Conservation (phyloP, 768 basidiomycete species). For the Dendrothele bispora region DNA sequence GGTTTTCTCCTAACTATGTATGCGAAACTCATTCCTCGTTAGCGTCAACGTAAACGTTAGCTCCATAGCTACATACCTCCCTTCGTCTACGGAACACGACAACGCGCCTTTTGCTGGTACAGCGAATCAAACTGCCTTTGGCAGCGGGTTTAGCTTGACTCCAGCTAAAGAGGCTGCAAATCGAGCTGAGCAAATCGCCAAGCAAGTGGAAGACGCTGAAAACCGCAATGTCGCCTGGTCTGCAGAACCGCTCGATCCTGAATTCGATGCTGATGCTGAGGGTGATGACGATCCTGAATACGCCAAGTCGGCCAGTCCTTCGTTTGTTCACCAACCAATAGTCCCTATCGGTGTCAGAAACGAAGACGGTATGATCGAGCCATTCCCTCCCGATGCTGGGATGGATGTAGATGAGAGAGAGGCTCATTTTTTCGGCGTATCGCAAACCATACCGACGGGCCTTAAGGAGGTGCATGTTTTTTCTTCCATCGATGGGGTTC, state of each 20-base stretch:
- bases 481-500: not conserved
- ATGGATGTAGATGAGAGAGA: conserved; percentile 36
- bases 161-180: conserved; percentile 58
- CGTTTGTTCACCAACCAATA: conserved; percentile 7
- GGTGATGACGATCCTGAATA: conserved; percentile 60
- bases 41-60: conserved; percentile 73
- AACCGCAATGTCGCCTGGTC: conserved; percentile 68
- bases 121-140: conserved; percentile 23
- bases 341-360: conserved; percentile 60
- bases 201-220: conserved; percentile 62
- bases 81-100: conserved; percentile 59
- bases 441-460: conserved; percentile 50
- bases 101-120: conserved; percentile 56
- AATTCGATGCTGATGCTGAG: conserved; percentile 53
- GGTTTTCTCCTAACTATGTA: conserved; percentile 2
- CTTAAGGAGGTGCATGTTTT: conserved; percentile 45
- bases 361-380: conserved; percentile 53
- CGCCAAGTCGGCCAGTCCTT: conserved; percentile 30
- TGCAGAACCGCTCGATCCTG: conserved; percentile 49
- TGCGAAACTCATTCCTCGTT: not conserved
- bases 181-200: conserved; percentile 54
- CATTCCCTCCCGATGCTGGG: conserved; percentile 24
- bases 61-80: conserved; percentile 74
- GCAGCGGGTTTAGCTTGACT: conserved; percentile 39
- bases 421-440: conserved; percentile 46